Conservation (phyloP, 345 rosid genomes). For the Mallotus nudiflorus region DNA sequence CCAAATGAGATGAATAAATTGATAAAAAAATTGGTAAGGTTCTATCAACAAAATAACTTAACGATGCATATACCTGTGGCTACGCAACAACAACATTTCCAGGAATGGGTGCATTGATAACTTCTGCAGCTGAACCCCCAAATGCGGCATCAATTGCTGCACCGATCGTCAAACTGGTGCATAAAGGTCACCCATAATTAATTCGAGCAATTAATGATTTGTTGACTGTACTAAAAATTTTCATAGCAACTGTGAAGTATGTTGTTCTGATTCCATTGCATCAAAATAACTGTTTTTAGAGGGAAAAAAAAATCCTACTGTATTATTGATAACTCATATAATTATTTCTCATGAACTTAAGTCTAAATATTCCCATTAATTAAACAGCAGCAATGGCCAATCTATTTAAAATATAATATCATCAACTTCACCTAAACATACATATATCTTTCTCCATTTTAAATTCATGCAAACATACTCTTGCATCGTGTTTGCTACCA, state of each 20-base stretch:
- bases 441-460: not conserved
- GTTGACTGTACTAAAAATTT: no score
- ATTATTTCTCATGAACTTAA: not conserved
- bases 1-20: not conserved
- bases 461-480: not conserved
- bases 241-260: no score
- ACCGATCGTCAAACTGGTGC: slow-evolving; percentile 99
- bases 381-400: not conserved
- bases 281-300: not conserved
- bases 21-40: not conserved
- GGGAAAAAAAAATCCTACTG: not conserved
- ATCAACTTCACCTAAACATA: not conserved
- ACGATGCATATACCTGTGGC: slow-evolving; percentile 99
- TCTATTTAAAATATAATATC: not conserved
- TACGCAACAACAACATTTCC: slow-evolving; percentile 96
- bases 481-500: not conserved
- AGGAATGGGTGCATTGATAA: slow-evolving; percentile 89
- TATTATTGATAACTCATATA: not conserved
- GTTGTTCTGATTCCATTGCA: not conserved
- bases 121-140: slow-evolving; percentile 92
- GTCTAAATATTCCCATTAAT: not conserved
- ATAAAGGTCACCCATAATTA: slow-evolving; percentile 94
- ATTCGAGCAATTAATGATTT: no score
- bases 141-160: slow-evolving; percentile 98
- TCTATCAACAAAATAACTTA: slow-evolving; percentile 12